phyloP scores from a whole-genome alignment of 768 basidiomycete genomes.

The Psilocybe sp. region DNA sequence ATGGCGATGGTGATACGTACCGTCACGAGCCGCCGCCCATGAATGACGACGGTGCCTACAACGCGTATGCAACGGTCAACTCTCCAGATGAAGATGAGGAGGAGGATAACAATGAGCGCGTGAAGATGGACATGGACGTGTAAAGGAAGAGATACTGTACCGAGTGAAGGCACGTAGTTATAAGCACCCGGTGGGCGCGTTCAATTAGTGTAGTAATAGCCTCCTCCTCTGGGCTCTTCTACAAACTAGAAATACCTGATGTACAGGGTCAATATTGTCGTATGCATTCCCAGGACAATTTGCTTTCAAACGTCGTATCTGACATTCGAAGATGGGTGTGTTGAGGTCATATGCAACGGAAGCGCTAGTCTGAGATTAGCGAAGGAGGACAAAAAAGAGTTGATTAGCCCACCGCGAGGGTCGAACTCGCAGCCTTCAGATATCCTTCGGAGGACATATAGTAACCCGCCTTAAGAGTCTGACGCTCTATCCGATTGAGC shows the following conservation, averaged over 20 bases:
- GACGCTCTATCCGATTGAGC: conserved; percentile 57
- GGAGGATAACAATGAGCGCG: background rate
- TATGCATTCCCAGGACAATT: too few species aligned
- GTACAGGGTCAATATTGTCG: too few species aligned
- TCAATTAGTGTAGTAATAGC: too few species aligned
- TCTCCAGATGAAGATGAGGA: conserved; percentile 5
- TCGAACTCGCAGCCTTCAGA: conserved; percentile 46
- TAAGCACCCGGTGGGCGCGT: background rate
- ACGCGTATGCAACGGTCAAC: conserved; percentile 6
- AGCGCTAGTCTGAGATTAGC: too few species aligned
- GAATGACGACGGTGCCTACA: conserved; percentile 3
- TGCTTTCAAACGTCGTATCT: too few species aligned
- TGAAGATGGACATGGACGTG: background rate
- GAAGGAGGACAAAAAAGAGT: conserved; percentile 9
- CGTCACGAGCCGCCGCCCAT: background rate
- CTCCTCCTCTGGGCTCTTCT: too few species aligned
- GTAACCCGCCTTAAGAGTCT: conserved; percentile 22
- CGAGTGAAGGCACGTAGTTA: background rate
- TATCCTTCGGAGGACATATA: too few species aligned
- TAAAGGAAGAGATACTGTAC: background rate
- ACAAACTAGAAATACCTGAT: too few species aligned
- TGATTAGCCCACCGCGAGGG: conserved; percentile 72
- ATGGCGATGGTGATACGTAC: background rate
- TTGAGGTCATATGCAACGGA: too few species aligned
- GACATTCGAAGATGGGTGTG: too few species aligned